Evolutionary conservation across 2,329 filamentous ascomycete species (phyloP).

Genomic region (Pseudopithomyces maydicus): DNA sequence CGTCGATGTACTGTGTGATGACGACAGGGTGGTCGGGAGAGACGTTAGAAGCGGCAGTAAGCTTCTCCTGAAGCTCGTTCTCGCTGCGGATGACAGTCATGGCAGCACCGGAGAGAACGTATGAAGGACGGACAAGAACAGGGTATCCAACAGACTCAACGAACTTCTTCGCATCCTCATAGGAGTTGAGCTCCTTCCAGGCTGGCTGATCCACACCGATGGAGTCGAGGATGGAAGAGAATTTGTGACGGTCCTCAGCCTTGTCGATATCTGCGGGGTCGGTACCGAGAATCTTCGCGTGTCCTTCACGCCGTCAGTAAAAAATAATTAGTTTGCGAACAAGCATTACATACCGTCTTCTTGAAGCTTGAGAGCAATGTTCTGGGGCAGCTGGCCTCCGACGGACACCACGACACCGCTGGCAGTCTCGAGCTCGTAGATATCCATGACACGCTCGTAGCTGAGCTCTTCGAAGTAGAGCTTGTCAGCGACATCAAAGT

Average conservation of each 20-base stretch:
- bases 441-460: conserved; percentile 98
- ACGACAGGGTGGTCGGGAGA: conserved; percentile 97
- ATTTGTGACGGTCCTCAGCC: conserved; percentile 97
- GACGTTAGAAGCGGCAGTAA: conserved; percentile 85
- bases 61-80: conserved; percentile 91
- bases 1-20: conserved; percentile 98
- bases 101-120: conserved; percentile 95
- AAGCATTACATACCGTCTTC: conserved; percentile 66
- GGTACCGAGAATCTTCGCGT: conserved; percentile 89
- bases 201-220: conserved; percentile 96
- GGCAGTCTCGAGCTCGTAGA: conserved; percentile 89
- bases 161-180: conserved; percentile 84
- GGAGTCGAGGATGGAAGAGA: conserved; percentile 94
- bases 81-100: conserved; percentile 96
- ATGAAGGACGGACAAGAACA: conserved; percentile 90
- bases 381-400: conserved; percentile 94
- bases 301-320: conserved; percentile 32
- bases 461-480: conserved; percentile 97
- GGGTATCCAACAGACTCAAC: conserved; percentile 87
- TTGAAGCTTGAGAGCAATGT: conserved; percentile 93
- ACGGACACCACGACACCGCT: conserved; percentile 92
- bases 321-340: not conserved
- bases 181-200: conserved; percentile 96
- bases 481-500: conserved; percentile 87
- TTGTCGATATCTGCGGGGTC: conserved; percentile 95